Conservation (phyloP, 345 rosid species). For the Dipteronia sinensis region DNA sequence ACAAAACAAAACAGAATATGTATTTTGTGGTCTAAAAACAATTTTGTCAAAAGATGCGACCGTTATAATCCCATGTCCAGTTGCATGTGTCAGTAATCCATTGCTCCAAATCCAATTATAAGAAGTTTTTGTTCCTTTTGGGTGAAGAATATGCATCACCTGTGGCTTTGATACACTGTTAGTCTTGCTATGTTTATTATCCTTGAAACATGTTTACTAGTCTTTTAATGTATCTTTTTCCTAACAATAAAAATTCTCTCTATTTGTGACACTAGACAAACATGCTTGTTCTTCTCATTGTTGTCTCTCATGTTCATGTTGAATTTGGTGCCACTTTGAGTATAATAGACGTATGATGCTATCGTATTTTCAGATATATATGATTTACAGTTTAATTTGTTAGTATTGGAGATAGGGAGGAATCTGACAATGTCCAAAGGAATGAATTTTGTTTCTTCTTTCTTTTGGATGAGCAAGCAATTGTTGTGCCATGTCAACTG, state of each 20-base stretch:
- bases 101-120: not conserved
- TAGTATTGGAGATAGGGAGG: not conserved
- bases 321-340: not conserved
- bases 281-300: slow-evolving; percentile 10
- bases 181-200: not conserved
- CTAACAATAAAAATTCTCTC: no score
- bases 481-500: slow-evolving; percentile 8
- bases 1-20: not conserved
- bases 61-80: not conserved
- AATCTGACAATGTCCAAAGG: not conserved
- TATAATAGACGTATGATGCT: slow-evolving; percentile 2
- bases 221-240: not conserved
- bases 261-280: not conserved
- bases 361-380: not conserved
- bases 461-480: slow-evolving; percentile 13
- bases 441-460: not conserved
- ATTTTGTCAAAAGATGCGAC: not conserved
- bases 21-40: not conserved
- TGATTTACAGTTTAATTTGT: not conserved
- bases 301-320: not conserved
- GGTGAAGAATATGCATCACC: not conserved
- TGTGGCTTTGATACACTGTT: not conserved
- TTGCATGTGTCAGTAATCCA: not conserved
- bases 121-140: not conserved
- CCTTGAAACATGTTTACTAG: not conserved